Evolutionary conservation across 2,329 filamentous ascomycete genomes (phyloP).

Genomic region (Ampelomyces quisqualis): DNA sequence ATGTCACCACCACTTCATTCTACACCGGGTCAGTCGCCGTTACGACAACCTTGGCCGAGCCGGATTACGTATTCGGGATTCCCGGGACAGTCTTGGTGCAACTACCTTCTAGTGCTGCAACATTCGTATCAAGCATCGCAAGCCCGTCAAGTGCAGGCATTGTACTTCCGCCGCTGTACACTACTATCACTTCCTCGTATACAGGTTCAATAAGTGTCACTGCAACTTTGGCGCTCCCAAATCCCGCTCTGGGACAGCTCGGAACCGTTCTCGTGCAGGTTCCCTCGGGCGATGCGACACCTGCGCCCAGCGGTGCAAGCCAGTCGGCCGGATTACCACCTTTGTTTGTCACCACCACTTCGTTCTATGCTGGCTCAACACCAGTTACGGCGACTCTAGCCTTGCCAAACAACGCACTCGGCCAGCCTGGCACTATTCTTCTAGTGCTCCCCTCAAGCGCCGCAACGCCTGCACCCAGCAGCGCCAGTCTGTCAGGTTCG

Average conservation of each 20-base stretch:
- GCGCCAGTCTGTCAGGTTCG: no score
- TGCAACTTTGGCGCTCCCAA: background rate
- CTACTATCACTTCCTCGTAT: background rate
- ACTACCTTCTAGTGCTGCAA: background rate
- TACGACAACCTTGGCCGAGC: background rate
- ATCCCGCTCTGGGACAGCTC: background rate
- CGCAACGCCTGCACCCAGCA: no score
- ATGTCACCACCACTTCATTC: background rate
- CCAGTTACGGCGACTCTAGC: background rate
- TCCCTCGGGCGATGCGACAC: background rate
- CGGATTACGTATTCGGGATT: background rate
- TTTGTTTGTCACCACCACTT: background rate
- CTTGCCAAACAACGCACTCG: background rate
- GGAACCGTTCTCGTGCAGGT: slow-evolving; percentile 1
- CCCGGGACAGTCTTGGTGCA: background rate
- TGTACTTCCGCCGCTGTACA: background rate
- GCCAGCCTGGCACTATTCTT: background rate
- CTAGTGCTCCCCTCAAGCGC: background rate
- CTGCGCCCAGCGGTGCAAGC: background rate
- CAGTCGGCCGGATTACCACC: background rate
- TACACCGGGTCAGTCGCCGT: background rate
- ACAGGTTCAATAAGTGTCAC: background rate
- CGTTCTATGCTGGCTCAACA: background rate
- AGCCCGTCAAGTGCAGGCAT: no score
- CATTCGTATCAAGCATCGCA: no score